Percentiles rank a stretch among this genome's conserved stretches.
phyloP scores from a whole-genome alignment of 441 rosid species.

The Pelargonium myrrhifolium region DNA sequence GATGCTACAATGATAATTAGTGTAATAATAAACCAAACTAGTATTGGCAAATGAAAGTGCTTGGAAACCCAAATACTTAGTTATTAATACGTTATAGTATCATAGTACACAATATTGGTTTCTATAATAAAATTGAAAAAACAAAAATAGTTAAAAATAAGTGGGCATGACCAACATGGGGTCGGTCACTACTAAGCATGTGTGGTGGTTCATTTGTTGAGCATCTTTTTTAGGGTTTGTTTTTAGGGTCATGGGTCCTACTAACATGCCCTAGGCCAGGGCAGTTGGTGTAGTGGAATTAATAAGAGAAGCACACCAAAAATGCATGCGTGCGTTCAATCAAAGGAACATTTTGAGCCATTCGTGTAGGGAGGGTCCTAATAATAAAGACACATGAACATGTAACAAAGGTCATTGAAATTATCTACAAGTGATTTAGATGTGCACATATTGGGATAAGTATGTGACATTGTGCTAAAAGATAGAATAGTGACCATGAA shows the following conservation, averaged over 20 bases:
- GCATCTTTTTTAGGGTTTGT: constrained; percentile 18
- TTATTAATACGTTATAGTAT: neutral
- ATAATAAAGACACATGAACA: too few species aligned
- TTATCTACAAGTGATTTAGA: too few species aligned
- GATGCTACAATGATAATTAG: constrained; percentile 16
- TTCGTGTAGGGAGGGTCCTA: too few species aligned
- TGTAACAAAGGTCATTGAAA: too few species aligned
- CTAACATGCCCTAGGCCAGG: constrained; percentile 28
- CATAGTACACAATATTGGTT: neutral
- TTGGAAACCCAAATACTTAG: constrained; percentile 19
- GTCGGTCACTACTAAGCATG: constrained; percentile 18
- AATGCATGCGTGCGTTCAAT: constrained; percentile 19
- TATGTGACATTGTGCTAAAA: too few species aligned
- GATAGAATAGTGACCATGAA: too few species aligned
- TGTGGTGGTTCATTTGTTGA: constrained; percentile 40
- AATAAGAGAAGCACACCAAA: constrained; percentile 22
- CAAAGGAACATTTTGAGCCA: constrained; percentile 15
- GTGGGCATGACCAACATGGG: constrained; percentile 27
- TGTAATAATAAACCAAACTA: too few species aligned
- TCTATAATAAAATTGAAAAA: neutral
- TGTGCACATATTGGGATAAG: too few species aligned
- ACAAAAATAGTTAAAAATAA: neutral
- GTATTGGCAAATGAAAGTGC: constrained; percentile 22
- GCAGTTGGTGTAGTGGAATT: constrained; percentile 21
- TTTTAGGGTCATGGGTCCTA: constrained; percentile 27